phyloP scores from a whole-genome alignment of 345 rosid species.

The Dovyalis caffra region DNA sequence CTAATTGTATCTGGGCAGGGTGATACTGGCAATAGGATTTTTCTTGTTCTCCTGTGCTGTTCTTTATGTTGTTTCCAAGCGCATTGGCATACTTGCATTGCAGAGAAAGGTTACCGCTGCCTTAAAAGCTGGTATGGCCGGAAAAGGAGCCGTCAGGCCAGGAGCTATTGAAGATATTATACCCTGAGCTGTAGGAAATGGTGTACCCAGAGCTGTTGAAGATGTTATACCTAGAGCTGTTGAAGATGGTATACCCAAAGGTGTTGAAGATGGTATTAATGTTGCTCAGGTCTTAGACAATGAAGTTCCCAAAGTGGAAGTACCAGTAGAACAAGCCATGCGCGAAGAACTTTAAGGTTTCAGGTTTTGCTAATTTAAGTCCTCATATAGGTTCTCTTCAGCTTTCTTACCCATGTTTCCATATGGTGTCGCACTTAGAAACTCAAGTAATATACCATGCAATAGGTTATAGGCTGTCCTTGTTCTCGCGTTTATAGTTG shows the following conservation, averaged over 20 bases:
- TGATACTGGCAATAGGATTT: slow-evolving; percentile 63
- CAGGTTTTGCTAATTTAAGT: neutral
- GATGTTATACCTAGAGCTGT: no score
- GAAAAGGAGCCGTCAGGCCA: slow-evolving; percentile 36
- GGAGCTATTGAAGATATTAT: no score
- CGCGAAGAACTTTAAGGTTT: slow-evolving; percentile 67
- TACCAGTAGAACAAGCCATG: slow-evolving; percentile 46
- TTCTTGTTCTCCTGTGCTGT: slow-evolving; percentile 72
- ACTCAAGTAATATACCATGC: neutral
- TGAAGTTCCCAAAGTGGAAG: slow-evolving; percentile 39
- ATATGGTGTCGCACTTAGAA: neutral
- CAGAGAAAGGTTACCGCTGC: slow-evolving; percentile 80
- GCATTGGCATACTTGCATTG: slow-evolving; percentile 66
- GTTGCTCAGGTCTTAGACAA: slow-evolving; percentile 37
- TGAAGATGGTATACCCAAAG: slow-evolving; percentile 10
- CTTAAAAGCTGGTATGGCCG: slow-evolving; percentile 64
- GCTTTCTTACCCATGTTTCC: neutral
- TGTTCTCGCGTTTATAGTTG: neutral
- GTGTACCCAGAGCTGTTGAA: neutral
- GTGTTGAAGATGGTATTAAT: slow-evolving; percentile 40
- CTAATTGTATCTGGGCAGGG: slow-evolving; percentile 40
- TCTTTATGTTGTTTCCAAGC: slow-evolving; percentile 84
- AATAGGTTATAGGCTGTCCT: neutral
- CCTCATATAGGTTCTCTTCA: neutral
- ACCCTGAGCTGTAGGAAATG: no score